Base-by-base conservation (phyloP, 352 stramenopile genomes). In the Globisporangium camurandrum region DNA sequence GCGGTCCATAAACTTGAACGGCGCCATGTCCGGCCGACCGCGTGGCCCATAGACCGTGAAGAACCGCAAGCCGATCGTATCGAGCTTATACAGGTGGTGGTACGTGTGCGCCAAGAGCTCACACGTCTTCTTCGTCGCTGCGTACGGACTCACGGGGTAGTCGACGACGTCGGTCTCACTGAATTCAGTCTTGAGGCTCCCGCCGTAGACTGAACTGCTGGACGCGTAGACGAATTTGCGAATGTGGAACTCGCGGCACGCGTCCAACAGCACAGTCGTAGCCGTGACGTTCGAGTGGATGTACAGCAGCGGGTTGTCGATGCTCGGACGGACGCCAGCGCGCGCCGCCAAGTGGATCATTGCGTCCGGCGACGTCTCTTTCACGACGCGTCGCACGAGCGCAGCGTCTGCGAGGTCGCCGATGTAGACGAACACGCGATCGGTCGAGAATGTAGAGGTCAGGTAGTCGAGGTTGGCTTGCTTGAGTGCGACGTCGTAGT, bases 401-500 rank as follows among this genome's bases (percentile, higher is more conserved):
- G 79, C 40, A 46, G 86, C 70, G 62, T 99, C 94, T 56, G 92
- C 98, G 52, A 99, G 86, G 64, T 99, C 94, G 19, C 91, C 95
- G 26, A 91, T 71, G 64, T 87, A 88, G 28, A 97, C 71, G 0
- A 50, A 56, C 26, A 96, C 82, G 48, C 77, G 72, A 27, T 76
- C 66, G 9, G 52, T 47, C 22, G 64, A 59, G 62, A 73, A 92
- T 14, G 47, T 71, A 20, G 66, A 56, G 4, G 69, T 61, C 14
- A 98, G 82, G 41, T 81, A 73, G 49, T 84, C 67, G 4, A 99
- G 70, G 69, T 99, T 99, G 47, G 64, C 75, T 56, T 97, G 79
- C 77, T 99, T 99, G 57, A 98, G 89, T 46, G 67, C 59, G n/a
- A 98, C 86, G 64, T 99, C 94, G 67, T 99, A 99, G 70, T 99